phyloP scores from a whole-genome alignment of 1,284 basidiomycete genomes.

The Bondarzewia mesenterica region DNA sequence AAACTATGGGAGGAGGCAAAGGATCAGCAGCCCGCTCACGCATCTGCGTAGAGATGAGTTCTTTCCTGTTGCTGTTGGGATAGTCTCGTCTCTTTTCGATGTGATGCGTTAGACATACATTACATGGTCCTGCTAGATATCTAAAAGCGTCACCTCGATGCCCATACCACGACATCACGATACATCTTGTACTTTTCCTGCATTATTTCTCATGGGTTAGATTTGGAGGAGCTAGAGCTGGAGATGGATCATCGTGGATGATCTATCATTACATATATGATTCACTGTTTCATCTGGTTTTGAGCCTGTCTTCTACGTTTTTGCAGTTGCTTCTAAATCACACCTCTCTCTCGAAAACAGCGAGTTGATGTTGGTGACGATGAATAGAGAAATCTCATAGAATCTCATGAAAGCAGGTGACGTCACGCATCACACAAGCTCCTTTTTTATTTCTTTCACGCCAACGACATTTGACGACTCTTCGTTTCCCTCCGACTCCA shows the following conservation, averaged over 20 bases:
- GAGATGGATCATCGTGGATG: too few species aligned
- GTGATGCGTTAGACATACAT: slow-evolving; percentile 12
- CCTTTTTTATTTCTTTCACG: not conserved
- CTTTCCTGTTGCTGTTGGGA: slow-evolving; percentile 4
- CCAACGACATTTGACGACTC: too few species aligned
- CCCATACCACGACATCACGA: slow-evolving; percentile 14
- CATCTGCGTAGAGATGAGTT: slow-evolving; percentile 14
- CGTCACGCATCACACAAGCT: not conserved
- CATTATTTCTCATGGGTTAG: not conserved
- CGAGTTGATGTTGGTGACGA: too few species aligned
- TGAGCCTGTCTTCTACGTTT: not conserved
- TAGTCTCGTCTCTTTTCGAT: not conserved
- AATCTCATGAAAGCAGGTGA: not conserved
- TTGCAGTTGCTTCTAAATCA: not conserved
- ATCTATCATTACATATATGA: not conserved
- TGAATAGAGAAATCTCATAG: not conserved
- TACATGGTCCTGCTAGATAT: slow-evolving; percentile 6
- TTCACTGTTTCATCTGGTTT: not conserved
- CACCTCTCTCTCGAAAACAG: too few species aligned
- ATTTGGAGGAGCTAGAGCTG: not conserved
- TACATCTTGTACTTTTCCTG: slow-evolving; percentile 5
- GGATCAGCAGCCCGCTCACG: slow-evolving; percentile 26
- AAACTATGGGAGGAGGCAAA: slow-evolving; percentile 56
- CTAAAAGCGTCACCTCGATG: slow-evolving; percentile 17
- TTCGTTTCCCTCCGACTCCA: too few species aligned